phyloP scores from a whole-genome alignment of 139 green algal genomes.

The Tetraselmis chui region DNA sequence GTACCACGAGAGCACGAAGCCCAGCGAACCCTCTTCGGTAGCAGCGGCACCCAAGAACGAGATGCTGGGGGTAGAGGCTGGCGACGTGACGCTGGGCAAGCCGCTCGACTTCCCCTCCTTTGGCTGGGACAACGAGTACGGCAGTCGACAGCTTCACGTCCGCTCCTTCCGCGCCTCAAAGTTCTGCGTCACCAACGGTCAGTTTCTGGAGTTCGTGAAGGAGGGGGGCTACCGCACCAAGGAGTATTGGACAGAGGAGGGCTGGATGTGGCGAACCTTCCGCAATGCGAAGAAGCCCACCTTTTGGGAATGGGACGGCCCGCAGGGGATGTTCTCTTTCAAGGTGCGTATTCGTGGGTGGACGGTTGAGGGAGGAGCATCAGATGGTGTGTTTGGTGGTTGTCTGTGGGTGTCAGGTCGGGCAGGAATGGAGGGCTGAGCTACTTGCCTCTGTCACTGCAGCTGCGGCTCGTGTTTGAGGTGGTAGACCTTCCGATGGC shows the following conservation, averaged over 20 bases:
- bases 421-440: no score
- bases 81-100: slow-evolving; percentile 50
- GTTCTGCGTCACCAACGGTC: slow-evolving; percentile 58
- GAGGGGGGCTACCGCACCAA: slow-evolving; percentile 46
- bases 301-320: slow-evolving; percentile 66
- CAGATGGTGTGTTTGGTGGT: no score
- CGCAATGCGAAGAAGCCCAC: slow-evolving; percentile 77
- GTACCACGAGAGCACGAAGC: slow-evolving; percentile 42
- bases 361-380: no score
- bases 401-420: no score
- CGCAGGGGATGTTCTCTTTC: slow-evolving; percentile 28
- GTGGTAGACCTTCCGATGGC: slow-evolving; percentile 53
- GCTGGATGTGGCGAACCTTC: slow-evolving; percentile 71
- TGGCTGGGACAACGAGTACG: slow-evolving; percentile 80
- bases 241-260: slow-evolving; percentile 59
- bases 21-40: background rate
- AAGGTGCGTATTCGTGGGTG: background rate
- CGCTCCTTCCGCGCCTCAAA: slow-evolving; percentile 14
- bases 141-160: slow-evolving; percentile 32
- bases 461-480: slow-evolving; percentile 62
- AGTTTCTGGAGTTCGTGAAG: slow-evolving; percentile 68
- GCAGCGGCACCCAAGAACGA: background rate
- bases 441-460: no score
- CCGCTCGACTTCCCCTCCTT: slow-evolving; percentile 58
- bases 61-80: background rate